Percentiles rank a stretch among this genome's conserved stretches.
Conservation (phyloP, 2,329 filamentous ascomycete genomes). For the Fusarium chaquense region DNA sequence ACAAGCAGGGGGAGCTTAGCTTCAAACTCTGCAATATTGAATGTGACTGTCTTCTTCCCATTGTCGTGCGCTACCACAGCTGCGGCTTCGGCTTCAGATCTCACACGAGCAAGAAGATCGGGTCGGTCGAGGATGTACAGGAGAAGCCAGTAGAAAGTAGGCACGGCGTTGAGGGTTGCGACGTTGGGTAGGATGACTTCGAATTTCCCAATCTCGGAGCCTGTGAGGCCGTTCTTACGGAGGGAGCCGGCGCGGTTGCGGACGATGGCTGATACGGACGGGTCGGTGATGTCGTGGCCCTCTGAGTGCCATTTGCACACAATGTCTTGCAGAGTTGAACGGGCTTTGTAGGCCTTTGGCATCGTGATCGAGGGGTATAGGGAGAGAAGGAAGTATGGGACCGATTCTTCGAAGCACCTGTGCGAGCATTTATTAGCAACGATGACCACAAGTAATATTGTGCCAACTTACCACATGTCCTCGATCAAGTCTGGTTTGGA, state of each 20-base stretch:
- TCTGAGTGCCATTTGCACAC: constrained; percentile 51
- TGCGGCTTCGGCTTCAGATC: constrained; percentile 37
- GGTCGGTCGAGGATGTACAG: constrained; percentile 48
- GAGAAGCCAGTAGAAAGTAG: constrained; percentile 55
- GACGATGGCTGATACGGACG: constrained; percentile 46
- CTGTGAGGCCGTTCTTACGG: constrained; percentile 48
- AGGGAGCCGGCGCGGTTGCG: constrained; percentile 47
- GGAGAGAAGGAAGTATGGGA: constrained; percentile 48
- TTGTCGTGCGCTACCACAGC: not conserved
- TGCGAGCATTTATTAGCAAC: constrained; percentile 1
- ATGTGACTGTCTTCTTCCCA: constrained; percentile 26
- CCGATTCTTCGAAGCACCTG: constrained; percentile 43
- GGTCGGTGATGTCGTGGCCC: constrained; percentile 45
- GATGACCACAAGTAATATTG: fast-evolving
- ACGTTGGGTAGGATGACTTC: constrained; percentile 50
- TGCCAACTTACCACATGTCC: constrained; percentile 33
- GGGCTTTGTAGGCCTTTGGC: constrained; percentile 48
- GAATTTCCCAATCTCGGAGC: constrained; percentile 46
- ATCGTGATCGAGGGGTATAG: constrained; percentile 49
- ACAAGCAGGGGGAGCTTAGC: constrained; percentile 57
- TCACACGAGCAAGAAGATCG: constrained; percentile 36
- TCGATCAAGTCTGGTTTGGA: constrained; percentile 35
- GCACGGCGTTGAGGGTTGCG: constrained; percentile 53
- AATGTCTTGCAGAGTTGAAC: constrained; percentile 42
- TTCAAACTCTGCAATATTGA: constrained; percentile 56